phyloP scores from a whole-genome alignment of 352 stramenopile genomes.

The Phytopythium sindhum region DNA sequence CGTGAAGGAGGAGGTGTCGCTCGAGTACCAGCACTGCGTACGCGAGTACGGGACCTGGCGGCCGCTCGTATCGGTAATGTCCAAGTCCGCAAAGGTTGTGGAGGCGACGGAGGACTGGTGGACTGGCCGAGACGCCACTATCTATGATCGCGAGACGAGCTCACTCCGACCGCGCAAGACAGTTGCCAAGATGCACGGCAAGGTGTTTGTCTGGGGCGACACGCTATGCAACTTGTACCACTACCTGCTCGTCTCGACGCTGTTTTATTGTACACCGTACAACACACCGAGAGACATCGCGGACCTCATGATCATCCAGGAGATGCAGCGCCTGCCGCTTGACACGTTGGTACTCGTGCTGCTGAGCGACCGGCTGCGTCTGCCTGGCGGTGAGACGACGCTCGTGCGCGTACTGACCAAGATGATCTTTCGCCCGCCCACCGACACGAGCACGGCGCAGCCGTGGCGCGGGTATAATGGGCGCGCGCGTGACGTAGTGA shows the following conservation, averaged over 20 bases:
- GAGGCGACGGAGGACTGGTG: neutral
- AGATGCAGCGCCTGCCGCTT: constrained; percentile 47
- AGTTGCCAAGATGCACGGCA: constrained; percentile 22
- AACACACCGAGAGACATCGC: constrained; percentile 20
- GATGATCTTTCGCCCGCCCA: constrained; percentile 29
- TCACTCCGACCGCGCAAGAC: neutral
- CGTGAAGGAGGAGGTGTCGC: constrained; percentile 18
- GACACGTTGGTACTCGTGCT: constrained; percentile 60
- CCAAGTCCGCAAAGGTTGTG: constrained; percentile 1
- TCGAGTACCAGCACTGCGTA: constrained; percentile 34
- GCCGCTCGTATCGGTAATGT: constrained; percentile 18
- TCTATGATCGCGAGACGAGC: no score
- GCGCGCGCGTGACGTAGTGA: constrained; percentile 34
- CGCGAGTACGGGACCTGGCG: constrained; percentile 29
- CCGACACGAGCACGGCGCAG: constrained; percentile 12
- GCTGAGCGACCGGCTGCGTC: constrained; percentile 51
- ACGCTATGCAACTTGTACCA: constrained; percentile 67
- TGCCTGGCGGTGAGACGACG: constrained; percentile 52
- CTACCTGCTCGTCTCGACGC: constrained; percentile 51
- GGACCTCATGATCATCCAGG: constrained; percentile 26
- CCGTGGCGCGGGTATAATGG: constrained; percentile 23
- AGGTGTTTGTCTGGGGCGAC: constrained; percentile 53
- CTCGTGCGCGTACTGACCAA: constrained; percentile 38
- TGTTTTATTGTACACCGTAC: constrained; percentile 52
- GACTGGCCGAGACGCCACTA: neutral